These are phyloP conservation scores for Aspergillus transmontanensis DNA, from an alignment of 2,329 filamentous ascomycete genomes.

Conservation along the genomic window DNA sequence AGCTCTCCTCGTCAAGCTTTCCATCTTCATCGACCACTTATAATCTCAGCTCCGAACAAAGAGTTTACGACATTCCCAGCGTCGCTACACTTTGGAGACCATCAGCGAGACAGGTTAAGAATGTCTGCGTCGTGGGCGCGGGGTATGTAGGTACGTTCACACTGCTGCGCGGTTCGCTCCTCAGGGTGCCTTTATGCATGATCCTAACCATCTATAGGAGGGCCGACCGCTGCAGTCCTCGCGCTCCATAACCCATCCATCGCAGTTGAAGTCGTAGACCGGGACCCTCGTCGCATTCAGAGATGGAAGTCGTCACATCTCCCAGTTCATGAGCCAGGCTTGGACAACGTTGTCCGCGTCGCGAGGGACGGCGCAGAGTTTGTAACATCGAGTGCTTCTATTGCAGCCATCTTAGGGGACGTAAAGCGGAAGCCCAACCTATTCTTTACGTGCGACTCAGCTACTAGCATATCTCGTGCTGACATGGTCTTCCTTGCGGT, in stretches of 20 bases:
- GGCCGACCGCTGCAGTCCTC: slow-evolving; percentile 74
- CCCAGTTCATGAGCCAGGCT: slow-evolving; percentile 75
- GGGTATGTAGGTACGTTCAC: slow-evolving; percentile 69
- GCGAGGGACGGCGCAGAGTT: slow-evolving; percentile 38
- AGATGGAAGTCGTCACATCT: slow-evolving; percentile 74
- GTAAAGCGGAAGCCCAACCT: slow-evolving; percentile 64
- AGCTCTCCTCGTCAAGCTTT: slow-evolving; percentile 14
- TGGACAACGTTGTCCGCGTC: slow-evolving; percentile 66
- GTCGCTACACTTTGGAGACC: not conserved
- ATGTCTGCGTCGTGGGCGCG: slow-evolving; percentile 73
- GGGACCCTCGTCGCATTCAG: slow-evolving; percentile 65
- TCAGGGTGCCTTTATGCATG: not conserved
- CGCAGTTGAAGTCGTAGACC: slow-evolving; percentile 73
- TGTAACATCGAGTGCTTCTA: not conserved
- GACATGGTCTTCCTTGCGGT: slow-evolving; percentile 76
- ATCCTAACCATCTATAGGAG: slow-evolving; percentile 51
- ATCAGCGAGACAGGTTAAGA: slow-evolving; percentile 19
- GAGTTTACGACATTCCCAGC: not conserved
- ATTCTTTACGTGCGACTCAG: slow-evolving; percentile 71
- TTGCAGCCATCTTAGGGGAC: slow-evolving; percentile 25
- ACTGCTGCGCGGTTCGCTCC: too few species aligned
- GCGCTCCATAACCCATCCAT: slow-evolving; percentile 73
- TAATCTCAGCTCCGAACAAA: not conserved
- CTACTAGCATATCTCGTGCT: slow-evolving; percentile 63
- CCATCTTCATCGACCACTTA: not conserved